Conservation (phyloP, 2,329 filamentous ascomycete genomes). For the Colletotrichum lupini region DNA sequence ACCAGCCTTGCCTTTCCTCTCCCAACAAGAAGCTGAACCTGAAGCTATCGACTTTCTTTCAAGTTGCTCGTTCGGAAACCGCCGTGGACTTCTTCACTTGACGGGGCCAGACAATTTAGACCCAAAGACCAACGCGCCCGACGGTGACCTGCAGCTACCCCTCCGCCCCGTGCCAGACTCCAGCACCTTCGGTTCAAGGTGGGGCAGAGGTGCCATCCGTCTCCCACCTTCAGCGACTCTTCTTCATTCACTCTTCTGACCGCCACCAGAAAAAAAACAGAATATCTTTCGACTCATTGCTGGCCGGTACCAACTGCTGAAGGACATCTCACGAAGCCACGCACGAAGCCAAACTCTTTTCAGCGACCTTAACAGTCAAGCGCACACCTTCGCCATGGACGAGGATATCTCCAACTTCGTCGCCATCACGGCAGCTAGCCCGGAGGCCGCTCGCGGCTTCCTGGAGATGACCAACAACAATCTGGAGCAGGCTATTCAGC, state of each 20-base stretch:
- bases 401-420: constrained; percentile 82
- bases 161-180: constrained; percentile 8
- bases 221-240: constrained; percentile 5
- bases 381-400: constrained; percentile 64
- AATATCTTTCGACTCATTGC: background rate
- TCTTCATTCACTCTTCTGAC: constrained; percentile 10
- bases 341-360: background rate
- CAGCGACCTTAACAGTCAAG: background rate
- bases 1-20: background rate
- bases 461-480: constrained; percentile 87
- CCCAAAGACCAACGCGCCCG: constrained; percentile 1
- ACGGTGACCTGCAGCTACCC: constrained; percentile 12
- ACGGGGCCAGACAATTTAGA: background rate
- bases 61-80: background rate
- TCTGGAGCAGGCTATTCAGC: constrained; percentile 84
- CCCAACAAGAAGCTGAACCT: background rate
- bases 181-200: constrained; percentile 29
- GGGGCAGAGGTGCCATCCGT: constrained; percentile 30
- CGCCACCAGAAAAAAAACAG: constrained; percentile 1
- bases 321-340: background rate
- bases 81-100: background rate
- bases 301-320: background rate
- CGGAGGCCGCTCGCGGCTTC: constrained; percentile 82
- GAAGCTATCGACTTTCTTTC: background rate
- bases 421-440: constrained; percentile 80